A percentile compares a stretch with the other conserved stretches of the same genome.
Conservation (phyloP, 2,329 filamentous ascomycete species). For the Dendryphion nanum region DNA sequence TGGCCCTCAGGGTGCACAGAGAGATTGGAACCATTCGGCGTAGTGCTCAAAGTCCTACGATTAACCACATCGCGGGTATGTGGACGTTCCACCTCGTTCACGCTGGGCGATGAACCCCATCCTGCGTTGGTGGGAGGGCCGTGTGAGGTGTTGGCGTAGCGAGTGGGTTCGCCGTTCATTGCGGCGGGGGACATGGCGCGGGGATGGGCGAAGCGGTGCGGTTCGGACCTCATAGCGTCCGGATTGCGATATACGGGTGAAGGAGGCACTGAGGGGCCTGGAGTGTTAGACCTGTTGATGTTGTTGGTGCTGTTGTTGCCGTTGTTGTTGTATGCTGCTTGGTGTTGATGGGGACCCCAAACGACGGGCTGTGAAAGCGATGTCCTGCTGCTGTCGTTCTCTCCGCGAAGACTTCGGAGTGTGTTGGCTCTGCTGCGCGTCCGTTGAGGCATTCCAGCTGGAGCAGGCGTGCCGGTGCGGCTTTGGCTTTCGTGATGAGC, state of each 20-base stretch:
- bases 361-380: slow-evolving; percentile 8
- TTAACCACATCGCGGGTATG: not conserved
- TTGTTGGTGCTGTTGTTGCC: slow-evolving; percentile 1
- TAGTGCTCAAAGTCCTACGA: not conserved
- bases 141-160: not conserved
- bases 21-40: slow-evolving; percentile 1
- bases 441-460: slow-evolving; percentile 1
- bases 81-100: slow-evolving; percentile 1
- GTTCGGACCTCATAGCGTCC: slow-evolving; percentile 6
- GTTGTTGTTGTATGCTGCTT: slow-evolving; percentile 7
- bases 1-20: slow-evolving; percentile 1
- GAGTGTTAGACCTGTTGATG: slow-evolving; percentile 1
- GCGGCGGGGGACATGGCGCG: not conserved
- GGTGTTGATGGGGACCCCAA: slow-evolving; percentile 18
- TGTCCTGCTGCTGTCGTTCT: slow-evolving; percentile 8
- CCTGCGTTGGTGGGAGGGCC: not conserved
- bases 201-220: slow-evolving; percentile 5
- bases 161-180: not conserved
- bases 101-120: not conserved
- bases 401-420: slow-evolving; percentile 6
- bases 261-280: slow-evolving; percentile 3
- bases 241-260: slow-evolving; percentile 9
- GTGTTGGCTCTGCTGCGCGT: slow-evolving; percentile 10
- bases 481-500: not conserved
- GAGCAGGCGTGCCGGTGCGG: slow-evolving; percentile 6